Conservation (phyloP, 768 basidiomycete genomes). For the Pisolithus microcarpus region DNA sequence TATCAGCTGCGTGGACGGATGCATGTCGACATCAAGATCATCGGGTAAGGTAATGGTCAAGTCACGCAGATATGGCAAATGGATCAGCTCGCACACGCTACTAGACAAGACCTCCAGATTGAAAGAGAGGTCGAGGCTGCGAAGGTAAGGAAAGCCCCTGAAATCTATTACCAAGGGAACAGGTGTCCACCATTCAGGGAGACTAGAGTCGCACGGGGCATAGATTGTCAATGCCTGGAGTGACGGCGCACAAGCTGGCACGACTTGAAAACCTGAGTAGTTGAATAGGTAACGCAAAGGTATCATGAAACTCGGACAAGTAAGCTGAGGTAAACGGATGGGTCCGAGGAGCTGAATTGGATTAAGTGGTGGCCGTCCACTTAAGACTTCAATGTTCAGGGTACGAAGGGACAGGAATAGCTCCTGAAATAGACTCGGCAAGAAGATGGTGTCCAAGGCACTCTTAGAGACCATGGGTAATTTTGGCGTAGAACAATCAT, state of each 20-base stretch:
- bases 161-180: conserved; percentile 8
- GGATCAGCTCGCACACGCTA: conserved; percentile 14
- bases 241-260: conserved; percentile 14
- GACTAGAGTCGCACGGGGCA: conserved; percentile 2
- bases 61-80: conserved; percentile 19
- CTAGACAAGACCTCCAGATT: conserved; percentile 17
- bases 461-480: conserved; percentile 18
- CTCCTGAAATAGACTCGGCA: conserved; percentile 10
- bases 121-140: conserved; percentile 18
- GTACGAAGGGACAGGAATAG: conserved; percentile 21
- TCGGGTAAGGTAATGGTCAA: conserved; percentile 14
- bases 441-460: conserved; percentile 15
- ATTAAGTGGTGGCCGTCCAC: conserved; percentile 11
- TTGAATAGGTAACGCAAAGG: conserved; percentile 13
- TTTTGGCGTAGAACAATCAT: conserved; percentile 14
- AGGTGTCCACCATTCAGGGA: background rate
- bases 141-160: conserved; percentile 14
- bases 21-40: conserved; percentile 12
- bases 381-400: conserved; percentile 21
- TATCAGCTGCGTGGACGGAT: background rate
- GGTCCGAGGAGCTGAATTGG: conserved; percentile 13
- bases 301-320: conserved; percentile 16
- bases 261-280: conserved; percentile 14
- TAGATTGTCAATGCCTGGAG: conserved; percentile 16
- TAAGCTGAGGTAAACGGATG: conserved; percentile 17